phyloP scores from a whole-genome alignment of 208 protist species.

The Wallacemonas sp. region DNA sequence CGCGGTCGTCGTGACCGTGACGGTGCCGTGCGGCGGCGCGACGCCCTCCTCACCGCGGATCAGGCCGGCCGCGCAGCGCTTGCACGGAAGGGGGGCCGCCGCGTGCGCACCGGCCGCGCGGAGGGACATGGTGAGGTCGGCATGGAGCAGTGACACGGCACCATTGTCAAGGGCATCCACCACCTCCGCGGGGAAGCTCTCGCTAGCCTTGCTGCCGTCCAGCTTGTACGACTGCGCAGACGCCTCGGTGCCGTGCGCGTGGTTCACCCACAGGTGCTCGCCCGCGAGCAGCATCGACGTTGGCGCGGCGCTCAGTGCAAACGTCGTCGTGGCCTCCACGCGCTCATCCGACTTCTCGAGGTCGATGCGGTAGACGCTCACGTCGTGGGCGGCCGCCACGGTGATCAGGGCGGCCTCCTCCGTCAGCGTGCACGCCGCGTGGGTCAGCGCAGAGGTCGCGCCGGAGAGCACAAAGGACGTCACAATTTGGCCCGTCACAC shows the following conservation, averaged over 20 bases:
- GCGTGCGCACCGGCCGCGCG: not conserved
- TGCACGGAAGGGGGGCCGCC: not conserved
- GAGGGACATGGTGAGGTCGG: constrained; percentile 8
- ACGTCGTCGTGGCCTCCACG: constrained; percentile 18
- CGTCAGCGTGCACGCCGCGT: constrained; percentile 39
- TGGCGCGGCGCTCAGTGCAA: constrained; percentile 9
- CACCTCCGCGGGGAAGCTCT: not conserved
- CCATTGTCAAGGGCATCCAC: not conserved
- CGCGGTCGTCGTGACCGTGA: constrained; percentile 19
- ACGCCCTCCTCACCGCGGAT: constrained; percentile 7
- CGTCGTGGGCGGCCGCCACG: constrained; percentile 24
- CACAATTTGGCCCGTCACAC: constrained; percentile 52
- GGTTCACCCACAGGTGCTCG: constrained; percentile 24
- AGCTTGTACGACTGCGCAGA: not conserved
- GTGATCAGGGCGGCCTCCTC: constrained; percentile 34
- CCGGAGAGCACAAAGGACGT: constrained; percentile 41
- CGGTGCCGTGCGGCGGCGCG: not conserved
- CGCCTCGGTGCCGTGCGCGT: not conserved
- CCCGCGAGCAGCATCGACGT: constrained; percentile 25
- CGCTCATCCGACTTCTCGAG: constrained; percentile 35
- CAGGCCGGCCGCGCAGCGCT: constrained; percentile 16
- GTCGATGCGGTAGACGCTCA: constrained; percentile 45
- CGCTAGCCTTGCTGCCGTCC: not conserved
- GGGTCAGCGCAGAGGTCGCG: constrained; percentile 22
- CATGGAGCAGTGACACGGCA: not conserved